Evolutionary conservation across 495 filamentous ascomycete genomes (phyloP).

Genomic region (Aspergillus funiculosus): DNA sequence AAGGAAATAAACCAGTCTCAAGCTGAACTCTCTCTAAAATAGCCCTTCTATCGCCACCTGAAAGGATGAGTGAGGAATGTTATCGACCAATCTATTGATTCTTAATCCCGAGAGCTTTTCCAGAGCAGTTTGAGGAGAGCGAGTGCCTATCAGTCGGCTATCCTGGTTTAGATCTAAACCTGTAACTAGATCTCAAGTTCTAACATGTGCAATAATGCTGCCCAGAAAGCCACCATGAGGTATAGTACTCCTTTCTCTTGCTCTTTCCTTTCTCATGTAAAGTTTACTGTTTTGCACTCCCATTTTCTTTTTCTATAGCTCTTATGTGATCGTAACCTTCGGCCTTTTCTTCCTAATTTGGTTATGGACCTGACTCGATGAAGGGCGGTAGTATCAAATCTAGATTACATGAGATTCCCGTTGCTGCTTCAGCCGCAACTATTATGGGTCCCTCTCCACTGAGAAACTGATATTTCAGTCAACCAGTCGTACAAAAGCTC

Average conservation of each 20-base stretch:
- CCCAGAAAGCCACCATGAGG: not conserved
- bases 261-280: too few species aligned
- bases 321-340: too few species aligned
- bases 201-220: not conserved
- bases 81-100: not conserved
- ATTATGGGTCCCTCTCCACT: too few species aligned
- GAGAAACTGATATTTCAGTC: too few species aligned
- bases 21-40: not conserved
- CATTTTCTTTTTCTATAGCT: too few species aligned
- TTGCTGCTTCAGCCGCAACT: too few species aligned
- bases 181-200: not conserved
- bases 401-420: too few species aligned
- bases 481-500: too few species aligned
- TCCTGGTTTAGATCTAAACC: not conserved
- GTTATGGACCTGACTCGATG: too few species aligned
- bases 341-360: too few species aligned
- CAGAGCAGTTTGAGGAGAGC: not conserved
- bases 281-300: too few species aligned
- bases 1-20: slow-evolving; percentile 4
- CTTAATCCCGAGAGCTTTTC: not conserved
- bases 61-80: not conserved
- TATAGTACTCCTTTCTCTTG: not conserved
- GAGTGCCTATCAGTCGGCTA: not conserved
- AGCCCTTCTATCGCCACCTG: not conserved
- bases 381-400: too few species aligned